These are phyloP conservation scores for Tetrapisispora iriomotensis DNA, from an alignment of 805 yeast species.

Conservation along the genomic window DNA sequence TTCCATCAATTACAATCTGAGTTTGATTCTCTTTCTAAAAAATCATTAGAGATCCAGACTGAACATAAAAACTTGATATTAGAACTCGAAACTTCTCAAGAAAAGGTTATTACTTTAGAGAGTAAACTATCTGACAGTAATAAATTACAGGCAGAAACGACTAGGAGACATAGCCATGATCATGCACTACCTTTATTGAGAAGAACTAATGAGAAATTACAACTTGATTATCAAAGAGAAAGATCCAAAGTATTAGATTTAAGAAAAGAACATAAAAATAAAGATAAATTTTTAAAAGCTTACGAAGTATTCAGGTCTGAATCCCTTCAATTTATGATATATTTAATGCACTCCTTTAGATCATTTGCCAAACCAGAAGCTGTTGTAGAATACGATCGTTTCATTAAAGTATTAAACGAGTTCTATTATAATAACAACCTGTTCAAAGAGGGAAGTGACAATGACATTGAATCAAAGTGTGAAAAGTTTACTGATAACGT, in stretches of 20 bases:
- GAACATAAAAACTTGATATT: constrained; percentile 1
- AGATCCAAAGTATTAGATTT: constrained; percentile 19
- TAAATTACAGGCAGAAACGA: not conserved
- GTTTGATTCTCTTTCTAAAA: not conserved
- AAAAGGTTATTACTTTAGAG: not conserved
- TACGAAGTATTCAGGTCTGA: constrained; percentile 16
- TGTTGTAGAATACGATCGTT: constrained; percentile 12
- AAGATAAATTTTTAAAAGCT: constrained; percentile 11
- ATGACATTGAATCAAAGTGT: constrained; percentile 4
- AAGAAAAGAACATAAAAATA: constrained; percentile 11
- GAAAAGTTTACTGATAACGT: constrained; percentile 1
- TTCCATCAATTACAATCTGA: not conserved
- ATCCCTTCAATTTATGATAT: constrained; percentile 23
- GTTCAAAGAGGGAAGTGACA: constrained; percentile 3
- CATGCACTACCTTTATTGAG: not conserved
- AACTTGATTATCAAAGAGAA: constrained; percentile 18
- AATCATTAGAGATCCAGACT: not conserved
- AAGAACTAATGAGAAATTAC: constrained; percentile 7
- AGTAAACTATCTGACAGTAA: not conserved
- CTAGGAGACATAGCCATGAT: not conserved
- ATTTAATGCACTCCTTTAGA: constrained; percentile 19
- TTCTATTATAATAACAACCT: not conserved
- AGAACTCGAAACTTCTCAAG: constrained; percentile 1
- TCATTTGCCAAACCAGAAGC: constrained; percentile 13
- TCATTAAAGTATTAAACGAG: constrained; percentile 11